Evolutionary conservation across 108 stramenopile species (phyloP).

Genomic region (Nitzschia sp.): DNA sequence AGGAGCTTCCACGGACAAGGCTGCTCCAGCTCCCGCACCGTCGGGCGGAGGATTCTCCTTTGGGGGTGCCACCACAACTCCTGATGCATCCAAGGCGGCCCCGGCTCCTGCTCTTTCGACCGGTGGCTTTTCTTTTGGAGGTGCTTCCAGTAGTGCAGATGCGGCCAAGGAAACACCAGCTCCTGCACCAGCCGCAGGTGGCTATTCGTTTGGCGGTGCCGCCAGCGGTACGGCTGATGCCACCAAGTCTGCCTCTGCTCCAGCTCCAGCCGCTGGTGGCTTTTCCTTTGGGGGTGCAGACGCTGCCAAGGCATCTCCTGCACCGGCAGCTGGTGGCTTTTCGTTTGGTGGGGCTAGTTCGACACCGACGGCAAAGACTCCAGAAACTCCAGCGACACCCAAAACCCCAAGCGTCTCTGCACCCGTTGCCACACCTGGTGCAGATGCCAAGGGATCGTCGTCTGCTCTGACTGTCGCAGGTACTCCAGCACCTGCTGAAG

Average conservation of each 20-base stretch:
- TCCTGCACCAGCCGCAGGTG: conserved; percentile 16
- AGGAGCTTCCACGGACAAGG: conserved; percentile 14
- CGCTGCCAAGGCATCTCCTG: conserved; percentile 14
- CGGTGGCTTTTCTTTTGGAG: conserved; percentile 7
- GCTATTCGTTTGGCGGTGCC: conserved; percentile 39
- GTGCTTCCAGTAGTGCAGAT: conserved; percentile 12
- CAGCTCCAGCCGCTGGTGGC: neutral
- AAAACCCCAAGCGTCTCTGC: conserved; percentile 27
- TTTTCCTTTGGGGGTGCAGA: conserved; percentile 18
- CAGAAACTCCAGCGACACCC: conserved; percentile 5
- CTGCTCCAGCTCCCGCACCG: conserved; percentile 31
- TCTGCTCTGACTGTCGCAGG: neutral
- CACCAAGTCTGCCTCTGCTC: neutral
- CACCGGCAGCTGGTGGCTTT: conserved; percentile 26
- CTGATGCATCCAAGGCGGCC: conserved; percentile 21
- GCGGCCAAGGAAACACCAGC: conserved; percentile 14
- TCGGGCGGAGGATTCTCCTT: conserved; percentile 32
- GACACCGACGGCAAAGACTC: conserved; percentile 4
- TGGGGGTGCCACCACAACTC: conserved; percentile 22
- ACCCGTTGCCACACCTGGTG: conserved; percentile 36
- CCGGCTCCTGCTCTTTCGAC: neutral
- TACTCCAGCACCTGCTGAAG: conserved; percentile 10
- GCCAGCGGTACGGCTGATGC: conserved; percentile 18
- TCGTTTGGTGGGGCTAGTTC: conserved; percentile 27
- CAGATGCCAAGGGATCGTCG: conserved; percentile 16